Base-by-base conservation (phyloP, 805 yeast genomes). In the Komagataella phaffii region DNA sequence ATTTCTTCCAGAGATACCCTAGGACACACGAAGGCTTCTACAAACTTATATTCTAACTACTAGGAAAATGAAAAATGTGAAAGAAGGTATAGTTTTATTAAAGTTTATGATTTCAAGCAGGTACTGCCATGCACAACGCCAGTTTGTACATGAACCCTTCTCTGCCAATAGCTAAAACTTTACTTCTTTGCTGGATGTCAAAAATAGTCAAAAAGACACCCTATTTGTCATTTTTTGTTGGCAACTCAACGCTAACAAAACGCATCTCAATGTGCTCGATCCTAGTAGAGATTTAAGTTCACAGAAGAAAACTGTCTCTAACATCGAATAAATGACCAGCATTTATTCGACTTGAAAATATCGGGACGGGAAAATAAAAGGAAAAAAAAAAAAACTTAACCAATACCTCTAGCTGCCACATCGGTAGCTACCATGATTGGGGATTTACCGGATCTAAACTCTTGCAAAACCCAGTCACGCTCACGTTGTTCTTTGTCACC, bases 401-500 rank as follows among this genome's bases (percentile, higher is more conserved):
- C 97, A 75, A 93, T 89, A 82, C 99, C 99, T 80, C 99, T 87
- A 59, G 99, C 96, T 57, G 99, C 99, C 69, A 93, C 99, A 71
- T 93, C 99, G 58, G 99, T 93, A 56, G 99, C 99, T 67, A 90
- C 96, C 97, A 93, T 89, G 64, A 93, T 84, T 58, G 96, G 96
- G 52, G 95, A 82, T 70, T 83, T 86, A 62, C 98, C 98, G 55
- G 80, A 65, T 79, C 85, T 87, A 77, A 93, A 93, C 73, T 91
- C 96, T 60, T 74, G 77, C 70, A 93, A 75, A 61, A 91, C 98
- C 98, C 98, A 93, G 74, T 93, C 98, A 79, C 99, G 90, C 74
- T 93, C 98, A 67, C 83, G 79, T 76, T 93, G 99, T 64, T 85
- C 88, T 71, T 93, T 93, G 72, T 93, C 99, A 76, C 99, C 99